These are phyloP conservation scores for Aspergillus coremiiformis DNA, from an alignment of 495 filamentous ascomycete genomes.

Conservation along the genomic window DNA sequence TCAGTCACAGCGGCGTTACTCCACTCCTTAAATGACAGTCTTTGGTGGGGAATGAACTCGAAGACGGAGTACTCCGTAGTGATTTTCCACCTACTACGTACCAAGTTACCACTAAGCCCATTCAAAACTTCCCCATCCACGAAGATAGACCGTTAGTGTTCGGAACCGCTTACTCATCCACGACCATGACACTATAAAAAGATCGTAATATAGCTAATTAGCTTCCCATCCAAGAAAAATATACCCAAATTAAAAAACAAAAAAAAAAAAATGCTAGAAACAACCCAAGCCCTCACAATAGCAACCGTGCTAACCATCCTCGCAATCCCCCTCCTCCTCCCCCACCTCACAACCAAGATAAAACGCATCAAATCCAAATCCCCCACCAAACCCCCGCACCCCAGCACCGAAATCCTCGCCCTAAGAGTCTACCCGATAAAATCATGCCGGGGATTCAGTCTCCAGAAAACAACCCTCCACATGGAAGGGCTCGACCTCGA, in stretches of 20 bases:
- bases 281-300: not conserved
- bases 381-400: conserved; percentile 2
- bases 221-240: too few species aligned
- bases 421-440: conserved; percentile 86
- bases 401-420: conserved; percentile 27
- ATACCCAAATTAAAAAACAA: not conserved
- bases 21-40: too few species aligned
- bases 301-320: not conserved
- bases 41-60: too few species aligned
- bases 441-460: conserved; percentile 72
- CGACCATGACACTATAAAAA: too few species aligned
- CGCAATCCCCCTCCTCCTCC: not conserved
- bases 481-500: conserved; percentile 74
- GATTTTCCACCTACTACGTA: too few species aligned
- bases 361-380: not conserved
- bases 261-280: not conserved
- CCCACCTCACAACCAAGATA: not conserved
- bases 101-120: too few species aligned
- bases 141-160: too few species aligned
- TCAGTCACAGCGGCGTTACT: too few species aligned
- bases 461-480: conserved; percentile 56
- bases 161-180: too few species aligned
- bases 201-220: too few species aligned
- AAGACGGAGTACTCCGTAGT: too few species aligned
- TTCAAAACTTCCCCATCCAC: too few species aligned